Percentiles rank a stretch among this genome's conserved stretches.
Conservation (phyloP, 495 filamentous ascomycete species). For the Penicillium coffeae region DNA sequence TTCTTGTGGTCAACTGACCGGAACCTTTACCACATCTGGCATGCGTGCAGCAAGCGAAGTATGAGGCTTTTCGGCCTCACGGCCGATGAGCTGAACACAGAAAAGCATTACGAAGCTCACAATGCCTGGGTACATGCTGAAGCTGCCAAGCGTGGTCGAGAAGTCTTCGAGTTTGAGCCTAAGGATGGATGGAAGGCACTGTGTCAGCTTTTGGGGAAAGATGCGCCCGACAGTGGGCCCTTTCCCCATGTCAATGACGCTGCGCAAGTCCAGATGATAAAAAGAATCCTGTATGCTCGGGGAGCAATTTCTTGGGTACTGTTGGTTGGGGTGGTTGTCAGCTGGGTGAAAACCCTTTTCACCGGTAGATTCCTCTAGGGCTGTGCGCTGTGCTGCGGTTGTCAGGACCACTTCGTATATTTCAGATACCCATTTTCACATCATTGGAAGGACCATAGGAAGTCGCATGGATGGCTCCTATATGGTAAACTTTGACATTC, state of each 20-base stretch:
- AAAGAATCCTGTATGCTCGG: slow-evolving; percentile 4
- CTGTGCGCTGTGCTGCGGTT: no score
- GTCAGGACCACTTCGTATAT: no score
- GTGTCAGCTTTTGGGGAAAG: slow-evolving; percentile 24
- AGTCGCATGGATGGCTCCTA: no score
- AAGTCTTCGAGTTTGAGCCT: slow-evolving; percentile 25
- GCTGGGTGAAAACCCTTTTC: no score
- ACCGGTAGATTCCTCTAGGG: no score
- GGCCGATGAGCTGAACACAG: slow-evolving; percentile 4
- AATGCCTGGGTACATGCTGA: slow-evolving; percentile 10
- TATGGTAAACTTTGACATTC: no score
- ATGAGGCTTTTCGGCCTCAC: not conserved
- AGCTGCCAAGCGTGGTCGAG: slow-evolving; percentile 6
- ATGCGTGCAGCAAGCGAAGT: not conserved
- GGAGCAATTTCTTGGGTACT: slow-evolving; percentile 9
- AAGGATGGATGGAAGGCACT: slow-evolving; percentile 27
- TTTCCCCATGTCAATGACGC: slow-evolving; percentile 27
- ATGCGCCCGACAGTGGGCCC: slow-evolving; percentile 10
- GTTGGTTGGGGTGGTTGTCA: slow-evolving; percentile 1
- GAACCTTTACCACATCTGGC: slow-evolving; percentile 3
- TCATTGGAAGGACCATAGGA: no score
- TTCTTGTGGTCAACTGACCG: slow-evolving; percentile 12
- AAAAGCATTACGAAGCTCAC: slow-evolving; percentile 12
- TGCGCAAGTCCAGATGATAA: slow-evolving; percentile 4
- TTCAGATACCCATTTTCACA: no score